Conservation (phyloP, 2,329 filamentous ascomycete genomes). For the Talaromyces rugulosus region DNA sequence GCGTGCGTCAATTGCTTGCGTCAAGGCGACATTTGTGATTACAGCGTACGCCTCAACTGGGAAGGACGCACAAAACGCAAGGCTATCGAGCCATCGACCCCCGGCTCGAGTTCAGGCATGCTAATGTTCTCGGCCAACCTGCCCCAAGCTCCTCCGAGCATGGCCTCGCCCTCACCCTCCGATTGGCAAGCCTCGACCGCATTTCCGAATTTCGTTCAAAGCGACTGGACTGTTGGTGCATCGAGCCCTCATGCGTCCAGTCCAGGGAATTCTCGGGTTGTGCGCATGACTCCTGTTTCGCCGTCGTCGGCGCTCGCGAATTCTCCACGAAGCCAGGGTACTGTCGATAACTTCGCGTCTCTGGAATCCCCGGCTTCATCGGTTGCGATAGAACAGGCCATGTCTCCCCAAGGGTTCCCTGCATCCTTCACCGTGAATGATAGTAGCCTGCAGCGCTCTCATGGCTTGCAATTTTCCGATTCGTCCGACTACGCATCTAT, state of each 20-base stretch:
- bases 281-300: slow-evolving; percentile 5
- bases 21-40: slow-evolving; percentile 71
- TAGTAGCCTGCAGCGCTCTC: not conserved
- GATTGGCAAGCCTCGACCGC: slow-evolving; percentile 1
- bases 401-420: not conserved
- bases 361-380: not conserved
- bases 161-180: not conserved
- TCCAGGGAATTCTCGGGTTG: not conserved
- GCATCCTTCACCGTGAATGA: slow-evolving; percentile 1
- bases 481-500: not conserved
- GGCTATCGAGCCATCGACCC: slow-evolving; percentile 31
- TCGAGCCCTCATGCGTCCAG: slow-evolving; percentile 7
- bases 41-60: slow-evolving; percentile 78
- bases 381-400: not conserved
- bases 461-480: not conserved
- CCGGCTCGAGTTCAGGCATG: slow-evolving; percentile 21
- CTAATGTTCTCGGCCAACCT: not conserved
- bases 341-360: not conserved
- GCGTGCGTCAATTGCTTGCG: slow-evolving; percentile 68
- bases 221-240: slow-evolving; percentile 4
- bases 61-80: slow-evolving; percentile 64
- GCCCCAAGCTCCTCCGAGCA: not conserved
- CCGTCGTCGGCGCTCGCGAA: slow-evolving; percentile 3
- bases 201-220: not conserved
- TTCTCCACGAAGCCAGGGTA: slow-evolving; percentile 5